Base-by-base conservation (phyloP, 306 rosid genomes). In the Quillaja saponaria region DNA sequence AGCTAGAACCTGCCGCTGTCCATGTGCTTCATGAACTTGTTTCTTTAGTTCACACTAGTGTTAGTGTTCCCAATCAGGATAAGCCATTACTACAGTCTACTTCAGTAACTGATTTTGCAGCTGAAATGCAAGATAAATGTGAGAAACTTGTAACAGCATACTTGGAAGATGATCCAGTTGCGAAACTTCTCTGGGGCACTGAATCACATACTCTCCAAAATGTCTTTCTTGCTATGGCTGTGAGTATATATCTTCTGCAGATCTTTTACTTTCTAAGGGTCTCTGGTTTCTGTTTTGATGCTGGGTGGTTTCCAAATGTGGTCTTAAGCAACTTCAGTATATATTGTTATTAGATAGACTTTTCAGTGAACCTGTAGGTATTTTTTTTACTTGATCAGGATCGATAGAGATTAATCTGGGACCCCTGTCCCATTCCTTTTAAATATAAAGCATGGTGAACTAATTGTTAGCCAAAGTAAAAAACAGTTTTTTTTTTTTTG, bases 11-110 rank as follows among this genome's bases (percentile, higher is more conserved):
- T 40, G 51, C 68, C 64, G 79, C 76, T 40, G 69, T 66, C 62
- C 91, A 72, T 81, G 87, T 85, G 83, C 95, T 90, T 77, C 96
- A 78, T 75, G 90, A 81, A 73, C 86, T 94, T 62, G 74, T 89
- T 75, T 83, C 91, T 66, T 51, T 87, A 67, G 97, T 94, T 78
- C 97, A 94, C 77, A 73, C 66, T 57, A 67, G 69, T 15, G 66
- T 87, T 39, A 77, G 74, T 17, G 42, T 70, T 56, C 34, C 67
- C 48, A 75, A 75, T 60, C 83, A 56, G 56, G 77, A 68, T 64
- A 70, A 66, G 72, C 71, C 61, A 41, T 42, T 66, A 55, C 78
- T 66, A 55, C 77, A 25, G 61, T 66, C 96, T 20, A 60, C 81
- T 73, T 71, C 84, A 41, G 51, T 40, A 65, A 67, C 63, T 72